Percentiles rank a stretch among this genome's conserved stretches.
Conservation (phyloP, 1,284 basidiomycete species). For the Pseudozyma hubeiensis region DNA sequence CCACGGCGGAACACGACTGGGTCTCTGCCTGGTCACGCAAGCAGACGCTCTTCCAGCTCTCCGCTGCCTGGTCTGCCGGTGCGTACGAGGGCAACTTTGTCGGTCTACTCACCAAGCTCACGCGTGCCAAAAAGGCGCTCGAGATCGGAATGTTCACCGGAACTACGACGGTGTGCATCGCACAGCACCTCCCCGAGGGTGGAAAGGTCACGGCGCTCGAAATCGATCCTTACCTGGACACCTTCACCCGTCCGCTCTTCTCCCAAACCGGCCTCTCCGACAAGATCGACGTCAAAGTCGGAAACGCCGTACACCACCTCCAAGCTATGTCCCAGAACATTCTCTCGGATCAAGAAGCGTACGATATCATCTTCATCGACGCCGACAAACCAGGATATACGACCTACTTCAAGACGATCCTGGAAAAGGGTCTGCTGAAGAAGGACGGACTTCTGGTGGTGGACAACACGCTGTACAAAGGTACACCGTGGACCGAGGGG, state of each 20-base stretch:
- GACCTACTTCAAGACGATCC: conserved; percentile 59
- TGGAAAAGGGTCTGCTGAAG: conserved; percentile 55
- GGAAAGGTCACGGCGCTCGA: conserved; percentile 65
- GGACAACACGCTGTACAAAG: conserved; percentile 68
- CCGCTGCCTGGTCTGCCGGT: conserved; percentile 49
- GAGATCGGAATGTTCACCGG: conserved; percentile 64
- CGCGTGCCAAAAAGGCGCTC: conserved; percentile 46
- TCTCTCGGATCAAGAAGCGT: conserved; percentile 44
- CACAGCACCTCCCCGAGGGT: conserved; percentile 36
- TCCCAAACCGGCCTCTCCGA: conserved; percentile 55
- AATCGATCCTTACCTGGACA: conserved; percentile 64
- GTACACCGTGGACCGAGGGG: conserved; percentile 43
- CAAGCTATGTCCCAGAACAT: conserved; percentile 34
- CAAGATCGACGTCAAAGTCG: conserved; percentile 63
- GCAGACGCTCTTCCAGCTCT: conserved; percentile 42
- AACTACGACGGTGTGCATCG: conserved; percentile 58
- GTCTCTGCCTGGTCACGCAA: conserved; percentile 30
- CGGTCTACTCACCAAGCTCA: conserved; percentile 47
- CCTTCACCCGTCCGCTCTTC: conserved; percentile 62
- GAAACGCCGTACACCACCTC: conserved; percentile 60
- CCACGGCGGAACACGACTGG: conserved; percentile 56
- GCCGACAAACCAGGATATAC: conserved; percentile 67
- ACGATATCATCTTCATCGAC: conserved; percentile 69
- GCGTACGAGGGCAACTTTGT: conserved; percentile 57
- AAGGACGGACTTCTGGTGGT: conserved; percentile 62